These are phyloP conservation scores for Colletotrichum australisinense DNA, from an alignment of 2,329 filamentous ascomycete species.

Conservation along the genomic window DNA sequence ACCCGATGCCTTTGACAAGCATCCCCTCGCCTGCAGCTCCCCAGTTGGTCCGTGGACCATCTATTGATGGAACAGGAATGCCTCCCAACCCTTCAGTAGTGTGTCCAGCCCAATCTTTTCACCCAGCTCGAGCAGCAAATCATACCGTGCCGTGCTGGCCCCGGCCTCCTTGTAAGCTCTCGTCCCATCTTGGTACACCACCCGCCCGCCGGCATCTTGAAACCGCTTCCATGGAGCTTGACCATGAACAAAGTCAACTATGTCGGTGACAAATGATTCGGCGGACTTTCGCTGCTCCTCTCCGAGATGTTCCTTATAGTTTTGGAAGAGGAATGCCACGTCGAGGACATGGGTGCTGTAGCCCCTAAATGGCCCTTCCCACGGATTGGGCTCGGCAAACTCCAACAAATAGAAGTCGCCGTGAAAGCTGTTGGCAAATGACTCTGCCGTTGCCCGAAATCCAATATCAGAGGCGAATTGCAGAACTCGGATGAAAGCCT, in stretches of 20 bases:
- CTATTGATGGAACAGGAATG: background rate
- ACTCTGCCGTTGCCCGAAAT: conserved; percentile 3
- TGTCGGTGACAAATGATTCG: conserved; percentile 47
- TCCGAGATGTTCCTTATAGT: conserved; percentile 52
- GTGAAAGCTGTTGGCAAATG: background rate
- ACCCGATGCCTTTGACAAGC: background rate
- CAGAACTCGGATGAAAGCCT: conserved; percentile 1
- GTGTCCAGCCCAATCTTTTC: conserved; percentile 1
- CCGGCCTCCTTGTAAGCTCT: conserved; percentile 4
- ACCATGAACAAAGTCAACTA: conserved; percentile 52
- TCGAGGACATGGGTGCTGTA: conserved; percentile 57
- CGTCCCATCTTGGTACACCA: background rate
- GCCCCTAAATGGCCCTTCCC: conserved; percentile 54
- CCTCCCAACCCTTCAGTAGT: conserved; percentile 1
- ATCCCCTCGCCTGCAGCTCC: background rate
- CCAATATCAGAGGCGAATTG: conserved; percentile 8
- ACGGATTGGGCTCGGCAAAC: conserved; percentile 60
- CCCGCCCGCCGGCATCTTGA: background rate
- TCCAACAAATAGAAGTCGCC: conserved; percentile 38
- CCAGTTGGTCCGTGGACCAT: background rate
- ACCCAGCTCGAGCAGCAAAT: background rate
- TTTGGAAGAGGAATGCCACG: conserved; percentile 57
- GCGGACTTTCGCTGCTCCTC: conserved; percentile 45
- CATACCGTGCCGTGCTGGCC: background rate
- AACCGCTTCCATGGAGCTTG: conserved; percentile 32